Conservation (phyloP, 2,329 filamentous ascomycete genomes). For the Thielaviopsis ethacetica region DNA sequence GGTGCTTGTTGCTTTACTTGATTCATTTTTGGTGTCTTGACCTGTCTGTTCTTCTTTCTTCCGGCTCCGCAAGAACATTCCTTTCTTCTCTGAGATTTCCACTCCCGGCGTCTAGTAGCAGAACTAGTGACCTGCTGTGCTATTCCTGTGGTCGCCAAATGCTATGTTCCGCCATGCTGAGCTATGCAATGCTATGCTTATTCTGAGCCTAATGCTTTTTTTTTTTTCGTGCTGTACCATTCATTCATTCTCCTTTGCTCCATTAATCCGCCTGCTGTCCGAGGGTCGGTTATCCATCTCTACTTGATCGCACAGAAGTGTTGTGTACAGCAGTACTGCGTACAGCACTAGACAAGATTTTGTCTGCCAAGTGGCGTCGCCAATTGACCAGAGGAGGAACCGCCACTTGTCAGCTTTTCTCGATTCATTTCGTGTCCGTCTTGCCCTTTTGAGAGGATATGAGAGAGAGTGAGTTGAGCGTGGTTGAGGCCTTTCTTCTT, state of each 20-base stretch:
- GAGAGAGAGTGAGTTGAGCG: background rate
- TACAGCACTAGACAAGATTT: background rate
- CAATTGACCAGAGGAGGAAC: background rate
- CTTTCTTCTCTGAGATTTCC: background rate
- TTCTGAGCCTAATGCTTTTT: background rate
- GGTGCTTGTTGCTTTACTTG: background rate
- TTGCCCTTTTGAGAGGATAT: background rate
- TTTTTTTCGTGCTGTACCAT: background rate
- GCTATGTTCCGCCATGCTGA: background rate
- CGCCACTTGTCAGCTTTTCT: background rate
- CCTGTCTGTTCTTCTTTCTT: background rate
- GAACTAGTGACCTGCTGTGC: background rate
- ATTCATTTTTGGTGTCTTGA: background rate
- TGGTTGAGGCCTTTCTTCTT: background rate
- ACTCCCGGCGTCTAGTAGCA: background rate
- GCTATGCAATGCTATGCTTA: background rate
- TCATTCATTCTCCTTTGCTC: background rate
- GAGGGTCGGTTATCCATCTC: background rate
- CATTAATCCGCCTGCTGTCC: background rate
- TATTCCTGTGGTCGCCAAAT: background rate
- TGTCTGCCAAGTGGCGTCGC: background rate
- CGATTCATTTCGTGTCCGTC: background rate
- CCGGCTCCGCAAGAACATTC: background rate
- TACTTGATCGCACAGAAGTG: too few relatives aligned
- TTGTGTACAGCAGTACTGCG: too few relatives aligned